A percentile compares a stretch with the other conserved stretches of the same genome.
Conservation (phyloP, 768 basidiomycete genomes). For the Boletellus ananas region DNA sequence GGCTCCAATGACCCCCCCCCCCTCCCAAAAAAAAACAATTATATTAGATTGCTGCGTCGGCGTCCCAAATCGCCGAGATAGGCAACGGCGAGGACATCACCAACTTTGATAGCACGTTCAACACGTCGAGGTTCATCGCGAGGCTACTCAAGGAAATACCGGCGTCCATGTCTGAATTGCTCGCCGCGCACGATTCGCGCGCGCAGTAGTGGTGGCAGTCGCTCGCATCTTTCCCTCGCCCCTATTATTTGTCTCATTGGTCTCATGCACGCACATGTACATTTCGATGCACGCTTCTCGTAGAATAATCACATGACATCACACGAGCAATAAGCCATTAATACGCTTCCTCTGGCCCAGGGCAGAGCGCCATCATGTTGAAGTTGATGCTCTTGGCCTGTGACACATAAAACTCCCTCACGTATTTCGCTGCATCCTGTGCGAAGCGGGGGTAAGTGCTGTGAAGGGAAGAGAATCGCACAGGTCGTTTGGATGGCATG, state of each 20-base stretch:
- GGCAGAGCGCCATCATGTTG: slow-evolving; percentile 47
- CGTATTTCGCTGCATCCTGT: slow-evolving; percentile 45
- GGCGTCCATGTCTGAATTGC: slow-evolving; percentile 28
- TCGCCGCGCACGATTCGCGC: slow-evolving; percentile 13
- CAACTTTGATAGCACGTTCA: slow-evolving; percentile 29
- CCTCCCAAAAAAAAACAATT: too few relatives aligned
- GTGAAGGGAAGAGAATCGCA: too few relatives aligned
- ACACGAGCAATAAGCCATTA: slow-evolving; percentile 4
- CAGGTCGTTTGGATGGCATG: too few relatives aligned
- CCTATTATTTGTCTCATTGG: too few relatives aligned
- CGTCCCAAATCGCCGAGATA: slow-evolving; percentile 31
- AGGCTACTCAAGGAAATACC: slow-evolving; percentile 31
- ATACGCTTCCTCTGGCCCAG: slow-evolving; percentile 15
- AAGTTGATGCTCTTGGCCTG: slow-evolving; percentile 39
- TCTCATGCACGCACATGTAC: not conserved
- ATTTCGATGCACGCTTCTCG: slow-evolving; percentile 4
- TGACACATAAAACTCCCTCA: slow-evolving; percentile 41
- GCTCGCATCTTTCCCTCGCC: too few relatives aligned
- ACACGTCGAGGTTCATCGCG: slow-evolving; percentile 31
- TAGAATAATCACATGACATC: slow-evolving; percentile 1
- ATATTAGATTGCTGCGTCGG: slow-evolving; percentile 28
- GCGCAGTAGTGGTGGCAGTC: not conserved
- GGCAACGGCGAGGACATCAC: slow-evolving; percentile 33
- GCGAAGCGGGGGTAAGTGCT: too few relatives aligned
- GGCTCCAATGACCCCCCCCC: too few relatives aligned